phyloP scores from a whole-genome alignment of 1,284 basidiomycete species.

The Athelia sp. region DNA sequence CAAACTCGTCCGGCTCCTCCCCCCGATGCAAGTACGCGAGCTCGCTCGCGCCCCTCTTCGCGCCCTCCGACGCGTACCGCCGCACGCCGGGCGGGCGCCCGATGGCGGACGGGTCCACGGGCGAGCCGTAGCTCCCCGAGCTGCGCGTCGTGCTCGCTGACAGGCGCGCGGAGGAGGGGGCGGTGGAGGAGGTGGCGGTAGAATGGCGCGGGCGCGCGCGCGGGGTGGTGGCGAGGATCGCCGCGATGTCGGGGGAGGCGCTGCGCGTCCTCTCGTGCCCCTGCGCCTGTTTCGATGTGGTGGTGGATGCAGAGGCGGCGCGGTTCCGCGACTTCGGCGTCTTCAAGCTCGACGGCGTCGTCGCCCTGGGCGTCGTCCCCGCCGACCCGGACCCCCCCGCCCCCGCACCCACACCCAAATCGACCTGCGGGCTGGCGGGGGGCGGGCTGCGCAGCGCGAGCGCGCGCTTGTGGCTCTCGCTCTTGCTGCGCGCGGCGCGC shows the following conservation, averaged over 20 bases:
- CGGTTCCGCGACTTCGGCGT: no score
- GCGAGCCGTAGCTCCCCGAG: not conserved
- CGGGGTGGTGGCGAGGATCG: constrained; percentile 41
- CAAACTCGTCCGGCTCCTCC: not conserved
- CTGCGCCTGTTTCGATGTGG: no score
- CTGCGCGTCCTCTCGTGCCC: not conserved
- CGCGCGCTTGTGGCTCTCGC: constrained; percentile 22
- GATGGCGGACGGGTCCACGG: not conserved
- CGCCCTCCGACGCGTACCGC: constrained; percentile 13
- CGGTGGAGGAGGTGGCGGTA: not conserved
- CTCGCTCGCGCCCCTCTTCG: constrained; percentile 19
- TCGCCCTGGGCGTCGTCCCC: no score
- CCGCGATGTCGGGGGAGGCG: constrained; percentile 36
- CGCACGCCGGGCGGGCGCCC: not conserved
- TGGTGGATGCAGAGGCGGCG: no score
- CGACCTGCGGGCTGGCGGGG: not conserved
- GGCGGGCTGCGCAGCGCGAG: constrained; percentile 11
- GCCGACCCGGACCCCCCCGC: no score
- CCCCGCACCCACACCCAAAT: not conserved
- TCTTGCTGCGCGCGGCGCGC: constrained; percentile 27
- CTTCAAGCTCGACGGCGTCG: no score
- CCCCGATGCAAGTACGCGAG: not conserved
- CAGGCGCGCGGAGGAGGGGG: not conserved
- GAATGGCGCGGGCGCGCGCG: constrained; percentile 27
- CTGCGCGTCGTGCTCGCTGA: not conserved